Base-by-base conservation (phyloP, 1,284 basidiomycete genomes). In the Cutaneotrichosporon spelunceum region DNA sequence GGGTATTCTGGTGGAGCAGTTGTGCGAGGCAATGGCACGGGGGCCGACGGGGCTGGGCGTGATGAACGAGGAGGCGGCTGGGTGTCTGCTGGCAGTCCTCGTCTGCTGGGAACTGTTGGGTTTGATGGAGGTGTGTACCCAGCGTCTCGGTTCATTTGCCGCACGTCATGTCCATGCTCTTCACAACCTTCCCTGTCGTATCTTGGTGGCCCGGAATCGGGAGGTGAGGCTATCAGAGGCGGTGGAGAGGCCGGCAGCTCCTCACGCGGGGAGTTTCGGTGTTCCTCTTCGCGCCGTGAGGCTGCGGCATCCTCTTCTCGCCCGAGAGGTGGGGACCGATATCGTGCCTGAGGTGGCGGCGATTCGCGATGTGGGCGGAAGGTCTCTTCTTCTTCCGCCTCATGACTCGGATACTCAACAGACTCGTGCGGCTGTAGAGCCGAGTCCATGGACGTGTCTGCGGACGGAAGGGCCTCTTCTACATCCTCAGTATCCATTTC, bases 401-500 rank as follows among this genome's bases (percentile, higher is more conserved):
- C 68, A 21, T 66, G 30, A 11, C 13, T 70, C 10, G 30, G 57
- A 7, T 61, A 56, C 10, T 23, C 45, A 26, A 47, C 11, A 11
- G 45, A 24, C 11, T 24, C 14, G 23, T 23, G 45, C 13, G 11
- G 45, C 23, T 23, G 7, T 11, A 23, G 10, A 13, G n/a, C 21
- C 10, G 44, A 45, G 44, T 47, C 45, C 45, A 47, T 47, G 23
- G 45, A 47, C 23, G 45, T 13, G 23, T 47, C 45, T 11, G 45
- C 23, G 13, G 45, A 26, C 23, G 6, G 23, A 13, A 11, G 23
- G 9, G 45, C 24, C 45, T 26, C 45, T 13, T 26, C 45, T 47
- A 24, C 23, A 4, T 13, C 14, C 14, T 48, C 23, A 24, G 21
- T 11, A 19, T 26, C 23, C 9, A 4, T 10, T 48, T 30, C 24